These are phyloP conservation scores for Gossypium anomalum DNA, from an alignment of 345 rosid species.

Conservation along the genomic window DNA sequence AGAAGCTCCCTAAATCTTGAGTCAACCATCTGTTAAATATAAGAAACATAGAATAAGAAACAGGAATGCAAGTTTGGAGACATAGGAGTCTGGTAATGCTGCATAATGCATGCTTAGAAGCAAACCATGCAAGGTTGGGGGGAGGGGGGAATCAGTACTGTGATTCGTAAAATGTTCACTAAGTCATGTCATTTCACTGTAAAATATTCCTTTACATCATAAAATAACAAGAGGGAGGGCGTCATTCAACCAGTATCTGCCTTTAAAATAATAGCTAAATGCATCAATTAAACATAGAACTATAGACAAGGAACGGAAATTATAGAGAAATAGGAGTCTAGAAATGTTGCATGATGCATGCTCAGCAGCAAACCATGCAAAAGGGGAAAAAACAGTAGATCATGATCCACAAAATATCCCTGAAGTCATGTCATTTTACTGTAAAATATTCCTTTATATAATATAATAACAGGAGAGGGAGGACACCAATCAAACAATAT, in stretches of 20 bases:
- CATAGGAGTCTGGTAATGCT: neutral
- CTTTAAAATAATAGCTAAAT: neutral
- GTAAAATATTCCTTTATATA: neutral
- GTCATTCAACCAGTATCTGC: neutral
- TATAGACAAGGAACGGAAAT: neutral
- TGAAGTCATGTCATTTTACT: neutral
- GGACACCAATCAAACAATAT: neutral
- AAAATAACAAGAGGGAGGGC: neutral
- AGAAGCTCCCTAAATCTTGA: constrained; percentile 80
- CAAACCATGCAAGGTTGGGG: neutral
- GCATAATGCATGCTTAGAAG: neutral
- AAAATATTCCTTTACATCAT: neutral
- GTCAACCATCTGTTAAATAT: constrained; percentile 71
- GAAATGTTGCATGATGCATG: neutral
- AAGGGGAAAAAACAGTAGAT: neutral
- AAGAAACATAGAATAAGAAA: neutral
- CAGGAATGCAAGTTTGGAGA: neutral
- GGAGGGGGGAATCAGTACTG: neutral
- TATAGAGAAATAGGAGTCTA: constrained; percentile 6
- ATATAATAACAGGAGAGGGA: neutral
- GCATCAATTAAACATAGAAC: too few species aligned
- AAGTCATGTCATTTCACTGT: neutral
- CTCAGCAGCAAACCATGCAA: neutral
- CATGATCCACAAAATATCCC: neutral
- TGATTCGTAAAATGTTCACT: neutral